These are phyloP conservation scores for Aegilops speltoides DNA, from an alignment of 176 grass and related monocot genomes.

Conservation along the genomic window DNA sequence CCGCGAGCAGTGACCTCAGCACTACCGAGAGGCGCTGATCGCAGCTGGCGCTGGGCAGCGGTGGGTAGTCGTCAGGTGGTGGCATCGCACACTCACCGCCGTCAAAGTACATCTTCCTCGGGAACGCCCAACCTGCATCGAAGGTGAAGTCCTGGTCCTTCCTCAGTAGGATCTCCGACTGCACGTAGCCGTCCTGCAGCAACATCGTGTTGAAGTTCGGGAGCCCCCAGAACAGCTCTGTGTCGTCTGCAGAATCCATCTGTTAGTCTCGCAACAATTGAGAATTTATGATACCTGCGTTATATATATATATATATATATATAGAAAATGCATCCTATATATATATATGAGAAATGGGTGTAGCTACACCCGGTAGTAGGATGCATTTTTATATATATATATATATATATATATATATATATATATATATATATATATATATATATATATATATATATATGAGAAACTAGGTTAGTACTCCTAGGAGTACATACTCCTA, in stretches of 20 bases:
- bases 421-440: not conserved
- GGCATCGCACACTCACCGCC: constrained; percentile 69
- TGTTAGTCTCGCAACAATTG: not conserved
- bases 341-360: too few relatives aligned
- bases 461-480: too few relatives aligned
- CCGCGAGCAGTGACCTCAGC: not conserved
- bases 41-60: constrained; percentile 39
- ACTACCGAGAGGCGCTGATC: not conserved
- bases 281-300: not conserved
- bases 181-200: constrained; percentile 59
- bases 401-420: not conserved
- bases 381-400: too few relatives aligned
- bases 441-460: not conserved
- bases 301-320: not conserved
- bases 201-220: constrained; percentile 70
- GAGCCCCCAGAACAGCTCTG: constrained; percentile 66
- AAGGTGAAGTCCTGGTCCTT: constrained; percentile 56
- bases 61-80: constrained; percentile 44
- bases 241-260: constrained; percentile 43
- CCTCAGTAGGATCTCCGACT: constrained; percentile 61
- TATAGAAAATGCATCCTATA: too few relatives aligned
- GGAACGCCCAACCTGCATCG: constrained; percentile 62
- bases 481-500: too few relatives aligned
- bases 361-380: too few relatives aligned
- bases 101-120: constrained; percentile 57